Conservation (phyloP, 495 filamentous ascomycete species). For the Bryoglossum gracile region DNA sequence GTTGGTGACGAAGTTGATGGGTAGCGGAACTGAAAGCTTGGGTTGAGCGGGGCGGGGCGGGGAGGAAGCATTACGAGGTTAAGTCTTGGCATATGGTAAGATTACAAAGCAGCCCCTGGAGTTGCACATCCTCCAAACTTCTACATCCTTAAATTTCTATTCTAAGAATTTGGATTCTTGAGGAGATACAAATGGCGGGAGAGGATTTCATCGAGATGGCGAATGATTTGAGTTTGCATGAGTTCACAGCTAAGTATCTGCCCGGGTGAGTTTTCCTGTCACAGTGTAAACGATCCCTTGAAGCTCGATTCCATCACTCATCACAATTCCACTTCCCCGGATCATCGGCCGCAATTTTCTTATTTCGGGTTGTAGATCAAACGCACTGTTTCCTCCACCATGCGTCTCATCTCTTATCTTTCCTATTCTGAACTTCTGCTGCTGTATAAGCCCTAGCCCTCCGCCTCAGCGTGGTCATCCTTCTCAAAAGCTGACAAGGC, state of each 20-base stretch:
- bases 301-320: background rate
- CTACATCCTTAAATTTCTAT: background rate
- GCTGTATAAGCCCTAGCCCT: background rate
- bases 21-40: background rate
- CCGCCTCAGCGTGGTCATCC: background rate
- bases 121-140: conserved; percentile 5
- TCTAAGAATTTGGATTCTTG: background rate
- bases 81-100: too few relatives aligned
- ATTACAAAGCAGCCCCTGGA: too few relatives aligned
- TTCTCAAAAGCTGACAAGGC: background rate
- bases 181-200: conserved; percentile 14
- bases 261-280: conserved; percentile 26
- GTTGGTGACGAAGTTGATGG: background rate
- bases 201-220: conserved; percentile 33
- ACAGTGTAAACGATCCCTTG: background rate
- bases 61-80: background rate
- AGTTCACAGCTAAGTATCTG: conserved; percentile 40
- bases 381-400: too few relatives aligned
- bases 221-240: conserved; percentile 36
- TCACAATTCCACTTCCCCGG: too few relatives aligned
- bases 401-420: background rate
- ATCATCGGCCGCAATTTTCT: too few relatives aligned
- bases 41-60: background rate
- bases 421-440: background rate
- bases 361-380: too few relatives aligned